Percentiles rank a stretch among this genome's conserved stretches.
These are phyloP conservation scores for Amborella trichopoda DNA, from an alignment of 164 flowering plant genomes.

Conservation along the genomic window DNA sequence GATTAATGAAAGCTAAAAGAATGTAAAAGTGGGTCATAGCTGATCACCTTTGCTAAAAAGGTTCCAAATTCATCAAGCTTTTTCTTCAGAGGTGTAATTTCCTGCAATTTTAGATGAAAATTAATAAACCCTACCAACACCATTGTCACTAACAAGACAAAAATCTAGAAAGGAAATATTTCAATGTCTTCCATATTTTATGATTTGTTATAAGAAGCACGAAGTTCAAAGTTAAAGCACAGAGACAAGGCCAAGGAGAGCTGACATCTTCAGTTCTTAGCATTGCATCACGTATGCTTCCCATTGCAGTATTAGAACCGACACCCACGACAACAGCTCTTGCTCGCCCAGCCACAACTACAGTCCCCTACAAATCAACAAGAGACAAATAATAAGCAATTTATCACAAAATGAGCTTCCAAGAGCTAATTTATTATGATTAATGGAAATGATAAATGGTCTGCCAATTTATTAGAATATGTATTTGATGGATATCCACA, in stretches of 20 bases:
- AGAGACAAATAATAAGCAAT: no score
- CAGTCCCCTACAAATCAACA: slow-evolving; percentile 63
- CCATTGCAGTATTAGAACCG: slow-evolving; percentile 97
- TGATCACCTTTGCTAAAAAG: slow-evolving; percentile 85
- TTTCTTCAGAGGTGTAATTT: slow-evolving; percentile 86
- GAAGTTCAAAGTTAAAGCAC: no score
- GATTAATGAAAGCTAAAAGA: background rate
- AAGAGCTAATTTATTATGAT: no score
- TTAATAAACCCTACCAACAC: slow-evolving; percentile 1
- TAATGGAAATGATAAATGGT: no score
- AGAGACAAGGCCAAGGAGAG: background rate
- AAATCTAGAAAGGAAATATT: background rate
- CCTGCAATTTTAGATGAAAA: slow-evolving; percentile 72
- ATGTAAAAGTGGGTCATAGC: background rate
- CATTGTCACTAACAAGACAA: background rate
- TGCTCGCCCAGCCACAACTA: slow-evolving; percentile 90
- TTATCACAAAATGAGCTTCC: no score
- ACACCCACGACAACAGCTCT: slow-evolving; percentile 92
- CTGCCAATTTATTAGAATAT: no score
- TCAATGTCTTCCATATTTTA: no score
- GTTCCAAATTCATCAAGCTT: slow-evolving; percentile 97
- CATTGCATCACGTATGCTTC: slow-evolving; percentile 95
- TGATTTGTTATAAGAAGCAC: no score
- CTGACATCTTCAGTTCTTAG: slow-evolving; percentile 82
- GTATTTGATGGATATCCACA: no score